These are phyloP conservation scores for Cynanchum wilfordii DNA, from an alignment of 257 asterid species.

Conservation along the genomic window DNA sequence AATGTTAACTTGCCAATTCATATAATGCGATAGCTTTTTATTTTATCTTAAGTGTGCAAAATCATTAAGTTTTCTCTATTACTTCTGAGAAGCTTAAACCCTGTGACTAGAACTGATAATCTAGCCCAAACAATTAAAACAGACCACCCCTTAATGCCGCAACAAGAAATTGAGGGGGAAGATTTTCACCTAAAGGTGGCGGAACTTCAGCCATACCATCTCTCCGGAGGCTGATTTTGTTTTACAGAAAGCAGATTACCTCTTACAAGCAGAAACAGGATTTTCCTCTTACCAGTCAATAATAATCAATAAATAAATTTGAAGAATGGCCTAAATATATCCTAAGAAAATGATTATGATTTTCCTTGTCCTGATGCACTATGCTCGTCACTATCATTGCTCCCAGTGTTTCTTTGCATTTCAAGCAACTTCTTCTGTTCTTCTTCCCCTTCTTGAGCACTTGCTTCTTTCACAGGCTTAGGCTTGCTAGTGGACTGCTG, in stretches of 20 bases:
- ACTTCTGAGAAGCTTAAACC: background rate
- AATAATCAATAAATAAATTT: background rate
- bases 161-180: background rate
- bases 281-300: background rate
- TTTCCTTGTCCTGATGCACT: slow-evolving; percentile 38
- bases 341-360: slow-evolving; percentile 28
- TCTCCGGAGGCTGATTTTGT: background rate
- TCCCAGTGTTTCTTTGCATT: slow-evolving; percentile 46
- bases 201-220: background rate
- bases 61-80: background rate
- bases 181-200: background rate
- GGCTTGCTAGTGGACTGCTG: slow-evolving; percentile 73
- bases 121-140: background rate
- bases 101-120: background rate
- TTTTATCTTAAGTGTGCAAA: background rate
- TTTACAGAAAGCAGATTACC: background rate
- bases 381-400: slow-evolving; percentile 32
- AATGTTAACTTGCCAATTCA: background rate
- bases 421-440: slow-evolving; percentile 73
- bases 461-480: slow-evolving; percentile 37
- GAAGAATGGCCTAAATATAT: slow-evolving; percentile 8
- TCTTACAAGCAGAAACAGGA: background rate
- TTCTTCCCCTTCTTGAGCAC: slow-evolving; percentile 46
- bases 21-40: background rate
- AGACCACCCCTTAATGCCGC: background rate